phyloP scores from a whole-genome alignment of 1,139 yeast species.

The Scheffersomyces parashehatae region DNA sequence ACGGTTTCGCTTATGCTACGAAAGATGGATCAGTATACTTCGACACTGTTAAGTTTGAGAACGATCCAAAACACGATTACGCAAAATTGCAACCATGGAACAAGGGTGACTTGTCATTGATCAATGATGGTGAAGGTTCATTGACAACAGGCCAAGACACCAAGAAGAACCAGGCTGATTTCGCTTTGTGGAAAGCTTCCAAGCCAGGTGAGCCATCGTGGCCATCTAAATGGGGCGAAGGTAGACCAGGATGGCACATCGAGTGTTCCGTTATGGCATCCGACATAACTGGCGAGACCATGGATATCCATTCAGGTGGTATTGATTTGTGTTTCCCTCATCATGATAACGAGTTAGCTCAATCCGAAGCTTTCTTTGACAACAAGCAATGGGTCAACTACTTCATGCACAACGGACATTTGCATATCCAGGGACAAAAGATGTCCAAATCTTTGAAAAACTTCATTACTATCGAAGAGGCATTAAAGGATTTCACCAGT shows the following conservation, averaged over 20 bases:
- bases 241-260: constrained; percentile 99
- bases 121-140: constrained; percentile 96
- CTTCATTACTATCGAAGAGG: constrained; percentile 92
- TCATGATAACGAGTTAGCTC: constrained; percentile 97
- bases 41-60: constrained; percentile 82
- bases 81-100: constrained; percentile 99
- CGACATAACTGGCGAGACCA: constrained; percentile 74
- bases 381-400: constrained; percentile 95
- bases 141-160: constrained; percentile 52
- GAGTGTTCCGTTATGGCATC: constrained; percentile 99
- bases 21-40: constrained; percentile 92
- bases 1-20: constrained; percentile 84
- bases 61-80: constrained; percentile 69
- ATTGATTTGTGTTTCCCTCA: constrained; percentile 98
- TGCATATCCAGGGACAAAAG: constrained; percentile 97
- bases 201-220: constrained; percentile 98
- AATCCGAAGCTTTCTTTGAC: constrained; percentile 89
- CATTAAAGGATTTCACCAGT: constrained; percentile 65
- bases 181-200: constrained; percentile 95
- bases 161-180: constrained; percentile 78
- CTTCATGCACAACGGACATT: constrained; percentile 94
- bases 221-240: constrained; percentile 95
- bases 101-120: constrained; percentile 80
- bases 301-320: constrained; percentile 98
- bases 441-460: constrained; percentile 95